Conservation (phyloP, 192 early-diverging fungal genomes). For the Funneliformis mosseae region DNA sequence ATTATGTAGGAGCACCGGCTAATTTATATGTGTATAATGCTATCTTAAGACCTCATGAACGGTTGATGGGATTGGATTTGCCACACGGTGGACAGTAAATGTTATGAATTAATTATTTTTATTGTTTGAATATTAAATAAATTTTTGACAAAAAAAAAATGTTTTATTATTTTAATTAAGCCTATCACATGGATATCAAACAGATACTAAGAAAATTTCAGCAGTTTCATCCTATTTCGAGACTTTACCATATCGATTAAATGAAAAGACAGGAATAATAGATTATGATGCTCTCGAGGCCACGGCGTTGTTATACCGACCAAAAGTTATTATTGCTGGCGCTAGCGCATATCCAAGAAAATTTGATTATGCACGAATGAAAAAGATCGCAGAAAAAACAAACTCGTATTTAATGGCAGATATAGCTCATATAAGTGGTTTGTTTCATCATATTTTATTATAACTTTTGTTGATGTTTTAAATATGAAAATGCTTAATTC, state of each 20-base stretch:
- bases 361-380: slow-evolving; percentile 90
- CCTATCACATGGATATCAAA: slow-evolving; percentile 98
- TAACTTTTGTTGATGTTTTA: not conserved
- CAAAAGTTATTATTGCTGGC: slow-evolving; percentile 96
- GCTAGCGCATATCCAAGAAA: slow-evolving; percentile 94
- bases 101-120: not conserved
- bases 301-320: slow-evolving; percentile 83
- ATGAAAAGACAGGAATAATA: slow-evolving; percentile 88
- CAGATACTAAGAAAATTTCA: slow-evolving; percentile 95
- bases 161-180: slow-evolving; percentile 40
- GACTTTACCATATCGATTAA: slow-evolving; percentile 90
- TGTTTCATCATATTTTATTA: not conserved
- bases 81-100: slow-evolving; percentile 97
- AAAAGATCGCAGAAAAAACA: slow-evolving; percentile 79
- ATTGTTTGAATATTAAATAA: not conserved
- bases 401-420: slow-evolving; percentile 95
- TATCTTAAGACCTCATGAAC: slow-evolving; percentile 92
- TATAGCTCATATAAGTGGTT: slow-evolving; percentile 94
- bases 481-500: slow-evolving; percentile 18
- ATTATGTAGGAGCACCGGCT: slow-evolving; percentile 80
- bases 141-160: not conserved
- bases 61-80: slow-evolving; percentile 98
- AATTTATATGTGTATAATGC: slow-evolving; percentile 98
- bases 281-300: slow-evolving; percentile 90
- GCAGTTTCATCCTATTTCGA: slow-evolving; percentile 95